Evolutionary conservation across 2,329 filamentous ascomycete genomes (phyloP), one percentile per base, ranked within the genome.

Genomic region (Verticillium albo-atrum): DNA sequence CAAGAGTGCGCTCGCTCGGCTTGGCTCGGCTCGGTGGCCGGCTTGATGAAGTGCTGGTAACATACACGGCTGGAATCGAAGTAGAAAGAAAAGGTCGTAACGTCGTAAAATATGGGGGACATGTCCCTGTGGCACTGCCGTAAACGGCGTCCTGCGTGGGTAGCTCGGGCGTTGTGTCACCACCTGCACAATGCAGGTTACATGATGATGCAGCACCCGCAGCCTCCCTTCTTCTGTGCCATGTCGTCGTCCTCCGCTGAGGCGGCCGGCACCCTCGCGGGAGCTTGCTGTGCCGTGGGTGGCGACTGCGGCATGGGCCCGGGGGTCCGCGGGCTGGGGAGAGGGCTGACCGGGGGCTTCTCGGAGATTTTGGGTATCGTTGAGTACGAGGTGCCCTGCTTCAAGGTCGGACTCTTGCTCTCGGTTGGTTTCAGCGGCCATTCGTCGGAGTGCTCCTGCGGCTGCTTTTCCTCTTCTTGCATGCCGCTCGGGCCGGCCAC

Each of bases 281-380:
- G 64, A 9, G 67, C 56, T 26, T 62, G 62, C 17, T 60, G 62
- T 65, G 62, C 56, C 66, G 72, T 77, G 84, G 66, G 3, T 35
- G 56, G 55, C 42, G 20, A 47, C n/a, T 47, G 42, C 60, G 28
- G 25, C 59, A 32, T 59, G 58, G 66, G 68, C 23, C 65, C 63
- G 7, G 82, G 75, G 7, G 78, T 74, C 63, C 76, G 74, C 34
- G 81, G 79, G 63, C 79, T 83, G 1, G 76, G 70, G 23, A 82
- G 57, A 15, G 77, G 72, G 65, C 72, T 78, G 52, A 68, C 64
- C 20, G 63, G 62, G 3, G 78, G 75, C 60, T 72, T 74, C 56
- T 81, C 81, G 54, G 75, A 75, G 50, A 87, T 86, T 71, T 78
- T 85, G 47, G 84, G 84, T 79, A 87, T 87, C 17, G 84, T 86